These are phyloP conservation scores for Sugiyamaella castrensis DNA, from an alignment of 1,139 yeast genomes.

Conservation along the genomic window DNA sequence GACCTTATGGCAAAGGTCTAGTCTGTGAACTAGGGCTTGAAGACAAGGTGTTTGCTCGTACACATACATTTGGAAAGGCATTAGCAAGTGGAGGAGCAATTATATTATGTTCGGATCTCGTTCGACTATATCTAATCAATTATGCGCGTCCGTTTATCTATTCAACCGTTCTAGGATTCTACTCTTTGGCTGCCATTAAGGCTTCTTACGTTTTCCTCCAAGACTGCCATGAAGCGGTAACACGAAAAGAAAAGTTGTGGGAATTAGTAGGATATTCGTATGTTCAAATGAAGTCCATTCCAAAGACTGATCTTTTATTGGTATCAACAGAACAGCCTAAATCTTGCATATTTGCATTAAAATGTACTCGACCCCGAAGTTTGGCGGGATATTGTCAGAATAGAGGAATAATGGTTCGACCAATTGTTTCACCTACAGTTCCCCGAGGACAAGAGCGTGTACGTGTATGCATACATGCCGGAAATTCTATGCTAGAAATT, in stretches of 20 bases:
- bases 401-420: conserved; percentile 27
- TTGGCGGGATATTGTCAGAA: conserved; percentile 25
- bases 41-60: conserved; percentile 23
- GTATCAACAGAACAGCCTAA: conserved; percentile 12
- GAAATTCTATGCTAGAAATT: conserved; percentile 22
- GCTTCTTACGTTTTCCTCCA: conserved; percentile 22
- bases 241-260: conserved; percentile 2
- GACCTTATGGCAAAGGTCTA: conserved; percentile 27
- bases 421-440: conserved; percentile 33
- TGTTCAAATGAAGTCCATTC: conserved; percentile 2
- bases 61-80: conserved; percentile 34
- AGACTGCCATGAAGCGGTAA: neutral
- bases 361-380: conserved; percentile 24
- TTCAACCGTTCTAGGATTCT: conserved; percentile 26
- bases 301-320: neutral
- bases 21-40: conserved; percentile 24
- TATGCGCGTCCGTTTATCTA: conserved; percentile 32
- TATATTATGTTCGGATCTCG: conserved; percentile 23
- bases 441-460: conserved; percentile 31
- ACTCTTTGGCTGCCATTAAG: conserved; percentile 23
- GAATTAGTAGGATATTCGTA: conserved; percentile 9
- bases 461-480: conserved; percentile 30
- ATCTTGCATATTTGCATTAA: conserved; percentile 26
- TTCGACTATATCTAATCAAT: conserved; percentile 27
- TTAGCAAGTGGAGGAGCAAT: conserved; percentile 30